A percentile compares a stretch with the other conserved stretches of the same genome.
These are phyloP conservation scores for Chaetomiaceae sp. DNA, from an alignment of 2,329 filamentous ascomycete genomes.

Conservation along the genomic window DNA sequence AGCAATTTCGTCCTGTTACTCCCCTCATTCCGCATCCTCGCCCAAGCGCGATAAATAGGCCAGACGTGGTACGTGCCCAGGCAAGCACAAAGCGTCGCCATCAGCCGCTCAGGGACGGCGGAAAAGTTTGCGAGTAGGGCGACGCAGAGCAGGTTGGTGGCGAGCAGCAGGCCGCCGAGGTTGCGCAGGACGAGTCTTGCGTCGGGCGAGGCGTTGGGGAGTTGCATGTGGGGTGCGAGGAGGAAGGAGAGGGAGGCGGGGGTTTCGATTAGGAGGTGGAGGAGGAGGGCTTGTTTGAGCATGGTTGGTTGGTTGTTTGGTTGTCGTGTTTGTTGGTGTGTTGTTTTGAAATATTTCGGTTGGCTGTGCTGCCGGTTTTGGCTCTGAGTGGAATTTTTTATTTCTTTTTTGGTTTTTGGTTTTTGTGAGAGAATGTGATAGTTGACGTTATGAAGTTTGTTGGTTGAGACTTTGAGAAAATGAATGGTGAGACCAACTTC, in stretches of 20 bases:
- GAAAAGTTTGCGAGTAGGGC: constrained; percentile 29
- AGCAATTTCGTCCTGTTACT: constrained; percentile 31
- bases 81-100: constrained; percentile 35
- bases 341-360: too few relatives aligned
- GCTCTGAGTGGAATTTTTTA: too few relatives aligned
- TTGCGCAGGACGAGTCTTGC: constrained; percentile 43
- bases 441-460: too few relatives aligned
- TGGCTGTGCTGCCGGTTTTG: too few relatives aligned
- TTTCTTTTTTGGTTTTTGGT: too few relatives aligned
- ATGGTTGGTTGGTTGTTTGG: background rate
- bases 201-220: constrained; percentile 38
- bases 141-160: constrained; percentile 42
- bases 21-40: constrained; percentile 29
- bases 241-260: constrained; percentile 45
- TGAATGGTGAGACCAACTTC: too few relatives aligned
- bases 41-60: constrained; percentile 42
- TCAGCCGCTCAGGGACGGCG: too few relatives aligned
- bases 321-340: background rate
- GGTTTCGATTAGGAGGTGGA: constrained; percentile 21
- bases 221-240: constrained; percentile 39
- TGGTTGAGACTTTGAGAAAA: too few relatives aligned
- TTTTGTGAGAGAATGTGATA: too few relatives aligned
- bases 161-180: constrained; percentile 45
- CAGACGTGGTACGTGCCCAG: constrained; percentile 48
- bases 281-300: constrained; percentile 7